Conservation (phyloP, 805 yeast species). For the Dipodascus albidus region DNA sequence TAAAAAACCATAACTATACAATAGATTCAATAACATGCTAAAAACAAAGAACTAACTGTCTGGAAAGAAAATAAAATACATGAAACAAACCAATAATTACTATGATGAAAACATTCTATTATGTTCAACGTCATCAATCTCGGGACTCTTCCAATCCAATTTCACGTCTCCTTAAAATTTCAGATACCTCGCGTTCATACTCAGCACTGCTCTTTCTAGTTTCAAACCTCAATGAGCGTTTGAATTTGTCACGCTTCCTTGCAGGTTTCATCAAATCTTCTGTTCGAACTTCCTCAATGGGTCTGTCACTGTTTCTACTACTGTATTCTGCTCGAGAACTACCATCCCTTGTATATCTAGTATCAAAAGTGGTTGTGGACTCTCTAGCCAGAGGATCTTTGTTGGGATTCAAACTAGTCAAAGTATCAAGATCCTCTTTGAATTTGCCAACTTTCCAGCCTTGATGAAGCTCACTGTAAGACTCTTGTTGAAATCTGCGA, state of each 20-base stretch:
- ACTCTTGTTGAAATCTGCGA: conserved; percentile 56
- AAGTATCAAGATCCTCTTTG: not conserved
- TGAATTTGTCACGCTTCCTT: not conserved
- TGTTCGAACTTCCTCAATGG: not conserved
- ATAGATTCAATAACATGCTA: not conserved
- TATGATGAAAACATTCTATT: not conserved
- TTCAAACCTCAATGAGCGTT: not conserved
- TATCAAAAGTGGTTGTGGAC: not conserved
- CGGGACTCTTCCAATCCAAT: not conserved
- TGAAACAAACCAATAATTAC: not conserved
- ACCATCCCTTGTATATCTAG: not conserved
- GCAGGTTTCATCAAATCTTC: not conserved
- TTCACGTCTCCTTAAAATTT: not conserved
- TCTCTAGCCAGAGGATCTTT: not conserved
- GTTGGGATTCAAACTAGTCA: not conserved
- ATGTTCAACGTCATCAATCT: too few species aligned
- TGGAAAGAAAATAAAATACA: not conserved
- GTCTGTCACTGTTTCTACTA: not conserved
- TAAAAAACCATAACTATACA: too few species aligned
- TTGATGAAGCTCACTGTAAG: conserved; percentile 51
- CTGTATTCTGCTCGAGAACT: not conserved
- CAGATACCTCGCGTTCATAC: conserved; percentile 1
- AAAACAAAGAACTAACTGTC: not conserved
- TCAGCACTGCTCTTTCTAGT: not conserved
- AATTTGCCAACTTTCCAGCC: not conserved